Conservation (phyloP, 1,139 yeast species). For the Geotrichum phurueaensis region DNA sequence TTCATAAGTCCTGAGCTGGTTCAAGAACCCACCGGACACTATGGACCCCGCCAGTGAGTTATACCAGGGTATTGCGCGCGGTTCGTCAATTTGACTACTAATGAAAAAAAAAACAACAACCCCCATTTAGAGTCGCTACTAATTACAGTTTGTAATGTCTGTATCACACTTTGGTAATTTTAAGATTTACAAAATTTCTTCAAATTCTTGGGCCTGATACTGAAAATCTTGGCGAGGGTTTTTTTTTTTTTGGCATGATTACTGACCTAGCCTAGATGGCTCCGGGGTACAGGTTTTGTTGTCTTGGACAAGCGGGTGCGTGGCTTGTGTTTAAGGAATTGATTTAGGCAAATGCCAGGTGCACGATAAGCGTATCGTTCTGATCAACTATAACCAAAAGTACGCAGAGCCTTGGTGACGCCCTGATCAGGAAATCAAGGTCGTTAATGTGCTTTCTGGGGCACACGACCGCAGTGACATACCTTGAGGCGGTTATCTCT, state of each 20-base stretch:
- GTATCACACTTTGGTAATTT: neutral
- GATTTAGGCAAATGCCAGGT: conserved; percentile 6
- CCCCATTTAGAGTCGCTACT: neutral
- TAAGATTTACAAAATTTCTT: too few relatives aligned
- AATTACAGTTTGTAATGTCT: neutral
- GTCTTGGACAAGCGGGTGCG: neutral
- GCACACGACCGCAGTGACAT: neutral
- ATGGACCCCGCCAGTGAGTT: neutral
- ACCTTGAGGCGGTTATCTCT: conserved; percentile 6
- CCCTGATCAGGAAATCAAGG: conserved; percentile 15
- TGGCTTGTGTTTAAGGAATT: conserved; percentile 9
- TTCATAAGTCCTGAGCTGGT: neutral
- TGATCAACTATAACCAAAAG: conserved; percentile 1
- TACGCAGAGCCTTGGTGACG: conserved; percentile 1
- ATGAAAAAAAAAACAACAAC: too few relatives aligned
- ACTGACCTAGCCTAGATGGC: neutral
- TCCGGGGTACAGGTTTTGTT: neutral
- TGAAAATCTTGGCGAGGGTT: neutral
- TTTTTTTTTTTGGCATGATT: neutral
- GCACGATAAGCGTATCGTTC: conserved; percentile 11
- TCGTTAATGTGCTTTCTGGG: neutral
- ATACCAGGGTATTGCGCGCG: neutral
- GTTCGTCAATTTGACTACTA: neutral
- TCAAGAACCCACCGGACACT: neutral
- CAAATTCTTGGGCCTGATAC: neutral